Percentiles rank a stretch among this genome's conserved stretches.
phyloP scores from a whole-genome alignment of 139 green algal species.

The Chara braunii region DNA sequence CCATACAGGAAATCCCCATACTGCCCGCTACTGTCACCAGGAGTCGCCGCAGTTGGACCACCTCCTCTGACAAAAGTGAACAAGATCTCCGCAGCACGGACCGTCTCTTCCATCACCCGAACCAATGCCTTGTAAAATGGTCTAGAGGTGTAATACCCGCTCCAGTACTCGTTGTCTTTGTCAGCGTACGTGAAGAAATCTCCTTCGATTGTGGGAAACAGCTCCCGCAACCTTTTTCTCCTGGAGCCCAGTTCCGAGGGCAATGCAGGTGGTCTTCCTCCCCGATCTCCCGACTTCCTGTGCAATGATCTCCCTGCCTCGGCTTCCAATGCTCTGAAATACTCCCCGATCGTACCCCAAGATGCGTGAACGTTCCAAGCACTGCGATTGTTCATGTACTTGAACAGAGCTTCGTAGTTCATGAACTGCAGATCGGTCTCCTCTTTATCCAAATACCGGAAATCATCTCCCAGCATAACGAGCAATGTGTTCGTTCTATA shows the following conservation, averaged over 20 bases:
- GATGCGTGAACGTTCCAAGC: background rate
- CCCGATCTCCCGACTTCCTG: too few species aligned
- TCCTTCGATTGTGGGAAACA: too few species aligned
- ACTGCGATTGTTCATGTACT: constrained; percentile 6
- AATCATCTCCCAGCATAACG: constrained; percentile 34
- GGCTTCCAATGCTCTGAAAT: too few species aligned
- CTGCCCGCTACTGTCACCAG: too few species aligned
- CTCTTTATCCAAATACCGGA: constrained; percentile 8
- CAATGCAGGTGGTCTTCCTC: too few species aligned
- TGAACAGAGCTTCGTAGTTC: constrained; percentile 31
- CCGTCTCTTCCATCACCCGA: constrained; percentile 19
- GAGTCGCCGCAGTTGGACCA: too few species aligned
- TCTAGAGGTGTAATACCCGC: constrained; percentile 34
- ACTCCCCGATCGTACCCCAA: too few species aligned
- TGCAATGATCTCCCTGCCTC: too few species aligned
- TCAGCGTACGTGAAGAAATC: constrained; percentile 42
- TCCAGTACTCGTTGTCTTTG: constrained; percentile 33
- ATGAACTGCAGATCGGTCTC: constrained; percentile 21
- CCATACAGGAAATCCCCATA: too few species aligned
- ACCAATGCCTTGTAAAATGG: constrained; percentile 40
- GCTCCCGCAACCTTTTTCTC: too few species aligned
- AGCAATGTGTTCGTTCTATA: constrained; percentile 29
- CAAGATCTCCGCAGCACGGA: constrained; percentile 25
- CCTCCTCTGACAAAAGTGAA: too few species aligned
- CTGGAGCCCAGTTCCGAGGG: too few species aligned